These are phyloP conservation scores for Anthracocystis walkeri DNA, from an alignment of 1,284 basidiomycete species.

Conservation along the genomic window DNA sequence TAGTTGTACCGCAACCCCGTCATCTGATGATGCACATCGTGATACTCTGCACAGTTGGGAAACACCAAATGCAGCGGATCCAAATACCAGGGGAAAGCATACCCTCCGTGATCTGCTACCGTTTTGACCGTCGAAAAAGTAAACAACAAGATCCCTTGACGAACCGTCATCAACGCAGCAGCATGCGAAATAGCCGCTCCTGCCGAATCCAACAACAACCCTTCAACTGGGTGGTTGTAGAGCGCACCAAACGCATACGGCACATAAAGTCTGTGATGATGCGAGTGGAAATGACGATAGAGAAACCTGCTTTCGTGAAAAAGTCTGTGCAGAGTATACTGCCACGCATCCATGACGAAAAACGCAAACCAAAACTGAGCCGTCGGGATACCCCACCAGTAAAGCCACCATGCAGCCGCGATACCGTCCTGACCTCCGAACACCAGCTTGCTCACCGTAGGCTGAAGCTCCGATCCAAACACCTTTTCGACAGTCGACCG, in stretches of 20 bases:
- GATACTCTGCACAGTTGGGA: constrained; percentile 95
- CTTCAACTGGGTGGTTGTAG: constrained; percentile 95
- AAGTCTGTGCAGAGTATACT: constrained; percentile 92
- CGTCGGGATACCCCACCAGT: constrained; percentile 93
- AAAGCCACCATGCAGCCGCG: constrained; percentile 76
- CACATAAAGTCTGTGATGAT: constrained; percentile 95
- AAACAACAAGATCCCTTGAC: constrained; percentile 85
- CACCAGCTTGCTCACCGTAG: constrained; percentile 27
- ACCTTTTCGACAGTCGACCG: constrained; percentile 21
- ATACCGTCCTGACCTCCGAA: constrained; percentile 45
- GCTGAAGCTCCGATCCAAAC: constrained; percentile 18
- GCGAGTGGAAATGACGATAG: constrained; percentile 91
- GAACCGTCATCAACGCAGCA: constrained; percentile 78
- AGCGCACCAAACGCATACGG: constrained; percentile 97
- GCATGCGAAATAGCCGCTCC: constrained; percentile 84
- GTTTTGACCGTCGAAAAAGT: constrained; percentile 89
- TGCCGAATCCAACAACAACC: constrained; percentile 87
- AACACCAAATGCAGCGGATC: constrained; percentile 81
- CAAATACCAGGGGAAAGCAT: constrained; percentile 85
- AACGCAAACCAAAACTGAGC: constrained; percentile 83
- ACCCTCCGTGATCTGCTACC: constrained; percentile 97
- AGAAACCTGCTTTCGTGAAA: constrained; percentile 93
- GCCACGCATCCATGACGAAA: constrained; percentile 96
- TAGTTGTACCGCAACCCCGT: constrained; percentile 97
- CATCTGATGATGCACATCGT: constrained; percentile 94